Evolutionary conservation across 2,329 filamentous ascomycete genomes (phyloP).

Genomic region (Stagonosporopsis tanaceti): DNA sequence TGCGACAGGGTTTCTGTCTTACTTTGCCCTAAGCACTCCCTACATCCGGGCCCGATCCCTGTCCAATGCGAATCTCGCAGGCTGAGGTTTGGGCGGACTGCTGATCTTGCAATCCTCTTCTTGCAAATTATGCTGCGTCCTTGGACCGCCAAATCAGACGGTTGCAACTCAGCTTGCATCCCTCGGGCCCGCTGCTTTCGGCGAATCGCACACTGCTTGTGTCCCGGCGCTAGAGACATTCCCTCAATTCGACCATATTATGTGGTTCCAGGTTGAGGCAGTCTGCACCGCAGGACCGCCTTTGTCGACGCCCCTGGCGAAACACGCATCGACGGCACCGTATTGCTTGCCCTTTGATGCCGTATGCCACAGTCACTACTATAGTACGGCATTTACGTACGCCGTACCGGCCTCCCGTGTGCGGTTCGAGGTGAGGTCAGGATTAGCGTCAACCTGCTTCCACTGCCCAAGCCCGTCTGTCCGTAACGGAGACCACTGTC

Average conservation of each 20-base stretch:
- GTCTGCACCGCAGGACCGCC: slow-evolving; percentile 48
- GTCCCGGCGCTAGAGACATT: slow-evolving; percentile 31
- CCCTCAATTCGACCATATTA: slow-evolving; percentile 35
- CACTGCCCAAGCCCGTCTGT: slow-evolving; percentile 18
- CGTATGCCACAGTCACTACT: slow-evolving; percentile 20
- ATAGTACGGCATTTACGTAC: background rate
- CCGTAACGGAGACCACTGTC: slow-evolving; percentile 21
- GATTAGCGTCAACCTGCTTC: slow-evolving; percentile 24
- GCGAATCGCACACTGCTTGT: slow-evolving; percentile 35
- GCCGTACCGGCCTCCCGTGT: slow-evolving; percentile 9
- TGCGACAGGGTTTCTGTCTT: slow-evolving; percentile 35
- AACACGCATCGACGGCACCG: slow-evolving; percentile 37
- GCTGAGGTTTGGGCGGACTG: slow-evolving; percentile 42
- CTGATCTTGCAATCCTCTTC: slow-evolving; percentile 46
- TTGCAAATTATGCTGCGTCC: slow-evolving; percentile 43
- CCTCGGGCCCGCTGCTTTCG: slow-evolving; percentile 25
- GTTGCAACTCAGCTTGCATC: slow-evolving; percentile 31
- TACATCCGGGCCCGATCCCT: slow-evolving; percentile 48
- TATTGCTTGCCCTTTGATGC: slow-evolving; percentile 29
- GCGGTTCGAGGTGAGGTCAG: background rate
- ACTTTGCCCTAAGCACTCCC: slow-evolving; percentile 45
- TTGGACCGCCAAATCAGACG: slow-evolving; percentile 41
- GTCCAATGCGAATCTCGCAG: slow-evolving; percentile 45
- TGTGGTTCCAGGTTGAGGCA: slow-evolving; percentile 48
- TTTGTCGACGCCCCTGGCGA: slow-evolving; percentile 45